Evolutionary conservation across 768 basidiomycete species (phyloP).

Genomic region (Leccinum imitatum): DNA sequence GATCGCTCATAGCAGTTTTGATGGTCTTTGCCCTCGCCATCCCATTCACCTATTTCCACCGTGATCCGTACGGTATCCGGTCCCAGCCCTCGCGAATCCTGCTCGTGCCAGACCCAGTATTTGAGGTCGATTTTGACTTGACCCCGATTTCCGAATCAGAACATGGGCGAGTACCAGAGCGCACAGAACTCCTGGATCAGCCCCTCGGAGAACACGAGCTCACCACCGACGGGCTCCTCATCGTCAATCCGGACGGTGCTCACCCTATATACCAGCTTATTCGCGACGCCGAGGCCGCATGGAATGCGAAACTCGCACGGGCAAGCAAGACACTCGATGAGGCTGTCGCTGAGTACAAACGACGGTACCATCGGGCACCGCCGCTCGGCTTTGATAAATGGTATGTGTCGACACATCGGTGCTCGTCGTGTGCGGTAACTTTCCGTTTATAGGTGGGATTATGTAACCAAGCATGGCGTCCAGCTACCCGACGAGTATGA

Average conservation of each 20-base stretch:
- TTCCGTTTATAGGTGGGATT: too few relatives aligned
- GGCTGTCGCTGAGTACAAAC: constrained; percentile 40
- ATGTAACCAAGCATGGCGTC: constrained; percentile 32
- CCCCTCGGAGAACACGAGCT: constrained; percentile 21
- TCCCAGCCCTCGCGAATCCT: not conserved
- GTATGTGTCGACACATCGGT: constrained; percentile 25
- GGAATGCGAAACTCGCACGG: constrained; percentile 34
- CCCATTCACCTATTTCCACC: not conserved
- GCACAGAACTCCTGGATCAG: not conserved
- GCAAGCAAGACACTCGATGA: constrained; percentile 39
- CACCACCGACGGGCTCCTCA: constrained; percentile 31
- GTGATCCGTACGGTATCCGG: not conserved
- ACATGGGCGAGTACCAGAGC: not conserved
- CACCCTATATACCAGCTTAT: constrained; percentile 49
- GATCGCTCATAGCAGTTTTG: not conserved
- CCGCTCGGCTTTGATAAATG: constrained; percentile 45
- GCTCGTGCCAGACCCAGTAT: not conserved
- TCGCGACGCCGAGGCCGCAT: constrained; percentile 34
- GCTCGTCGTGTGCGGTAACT: not conserved
- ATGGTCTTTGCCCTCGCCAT: not conserved
- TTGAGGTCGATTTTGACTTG: not conserved
- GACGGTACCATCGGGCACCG: constrained; percentile 35
- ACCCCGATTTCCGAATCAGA: not conserved
- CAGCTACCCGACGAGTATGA: constrained; percentile 49
- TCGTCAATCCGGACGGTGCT: constrained; percentile 34